These are phyloP conservation scores for Lablab purpureus DNA, from an alignment of 306 rosid genomes.

Conservation along the genomic window DNA sequence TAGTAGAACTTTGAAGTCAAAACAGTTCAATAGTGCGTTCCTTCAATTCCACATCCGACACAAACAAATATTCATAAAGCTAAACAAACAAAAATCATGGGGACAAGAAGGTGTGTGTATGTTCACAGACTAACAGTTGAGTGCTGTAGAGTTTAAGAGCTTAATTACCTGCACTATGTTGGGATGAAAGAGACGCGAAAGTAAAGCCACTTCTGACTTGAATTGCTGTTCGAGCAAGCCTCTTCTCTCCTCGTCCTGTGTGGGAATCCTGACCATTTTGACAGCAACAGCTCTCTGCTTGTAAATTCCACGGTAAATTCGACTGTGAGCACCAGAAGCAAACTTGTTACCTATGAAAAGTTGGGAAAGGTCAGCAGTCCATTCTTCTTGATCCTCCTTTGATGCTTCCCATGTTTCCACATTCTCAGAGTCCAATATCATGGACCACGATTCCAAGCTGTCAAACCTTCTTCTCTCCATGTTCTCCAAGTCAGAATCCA, in stretches of 20 bases:
- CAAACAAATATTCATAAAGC: constrained; percentile 6
- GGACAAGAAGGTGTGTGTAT: constrained; percentile 9
- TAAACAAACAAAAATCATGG: constrained; percentile 7
- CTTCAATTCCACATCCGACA: not conserved
- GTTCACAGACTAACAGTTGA: not conserved
- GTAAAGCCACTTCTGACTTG: constrained; percentile 92
- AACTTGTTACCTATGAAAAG: constrained; percentile 95
- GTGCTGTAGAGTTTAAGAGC: not conserved
- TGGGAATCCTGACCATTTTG: constrained; percentile 95
- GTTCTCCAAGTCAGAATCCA: constrained; percentile 66
- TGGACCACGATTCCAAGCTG: constrained; percentile 97
- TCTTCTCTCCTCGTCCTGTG: constrained; percentile 76
- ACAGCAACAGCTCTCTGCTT: constrained; percentile 98
- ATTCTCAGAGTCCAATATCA: constrained; percentile 96
- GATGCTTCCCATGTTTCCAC: constrained; percentile 94
- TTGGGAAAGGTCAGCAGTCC: constrained; percentile 97
- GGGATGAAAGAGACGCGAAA: constrained; percentile 92
- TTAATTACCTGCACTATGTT: constrained; percentile 89
- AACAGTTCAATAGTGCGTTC: not conserved
- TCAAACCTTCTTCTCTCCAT: constrained; percentile 93
- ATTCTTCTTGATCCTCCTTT: constrained; percentile 89
- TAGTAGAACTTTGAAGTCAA: not conserved
- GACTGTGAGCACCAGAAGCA: constrained; percentile 94
- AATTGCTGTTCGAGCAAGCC: constrained; percentile 82
- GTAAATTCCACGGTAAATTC: constrained; percentile 96